These are phyloP conservation scores for Pichia occidentalis DNA, from an alignment of 805 yeast genomes.

Conservation along the genomic window DNA sequence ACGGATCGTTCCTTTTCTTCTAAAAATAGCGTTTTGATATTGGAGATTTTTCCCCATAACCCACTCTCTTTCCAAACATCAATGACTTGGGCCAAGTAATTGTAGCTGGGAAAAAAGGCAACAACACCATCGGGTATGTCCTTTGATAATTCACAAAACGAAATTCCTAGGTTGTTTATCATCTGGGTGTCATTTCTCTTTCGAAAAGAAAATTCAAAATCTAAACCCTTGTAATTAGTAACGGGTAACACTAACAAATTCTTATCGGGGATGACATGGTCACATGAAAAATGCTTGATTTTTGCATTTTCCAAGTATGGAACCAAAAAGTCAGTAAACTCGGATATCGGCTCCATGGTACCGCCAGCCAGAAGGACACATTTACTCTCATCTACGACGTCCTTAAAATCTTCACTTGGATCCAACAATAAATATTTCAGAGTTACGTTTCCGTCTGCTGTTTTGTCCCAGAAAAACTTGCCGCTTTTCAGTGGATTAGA, in stretches of 20 bases:
- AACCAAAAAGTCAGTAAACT: constrained; percentile 57
- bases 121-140: constrained; percentile 71
- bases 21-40: constrained; percentile 42
- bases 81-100: constrained; percentile 50
- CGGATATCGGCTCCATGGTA: constrained; percentile 86
- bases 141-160: constrained; percentile 36
- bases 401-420: constrained; percentile 64
- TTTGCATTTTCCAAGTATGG: constrained; percentile 43
- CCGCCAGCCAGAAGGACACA: constrained; percentile 88
- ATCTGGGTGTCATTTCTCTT: constrained; percentile 43
- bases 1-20: constrained; percentile 48
- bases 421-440: constrained; percentile 72
- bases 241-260: constrained; percentile 61
- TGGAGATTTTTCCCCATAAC: constrained; percentile 31
- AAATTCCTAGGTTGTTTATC: constrained; percentile 44
- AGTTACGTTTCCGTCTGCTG: constrained; percentile 27
- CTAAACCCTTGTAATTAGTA: constrained; percentile 17
- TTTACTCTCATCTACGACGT: constrained; percentile 54
- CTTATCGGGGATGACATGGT: constrained; percentile 71
- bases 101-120: constrained; percentile 79
- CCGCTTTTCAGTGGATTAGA: constrained; percentile 79
- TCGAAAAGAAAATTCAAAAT: constrained; percentile 64
- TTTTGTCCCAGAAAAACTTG: constrained; percentile 53
- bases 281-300: constrained; percentile 60
- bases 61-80: constrained; percentile 43